These are phyloP conservation scores for Ustilago hordei DNA, from an alignment of 1,284 basidiomycete species.

Conservation along the genomic window DNA sequence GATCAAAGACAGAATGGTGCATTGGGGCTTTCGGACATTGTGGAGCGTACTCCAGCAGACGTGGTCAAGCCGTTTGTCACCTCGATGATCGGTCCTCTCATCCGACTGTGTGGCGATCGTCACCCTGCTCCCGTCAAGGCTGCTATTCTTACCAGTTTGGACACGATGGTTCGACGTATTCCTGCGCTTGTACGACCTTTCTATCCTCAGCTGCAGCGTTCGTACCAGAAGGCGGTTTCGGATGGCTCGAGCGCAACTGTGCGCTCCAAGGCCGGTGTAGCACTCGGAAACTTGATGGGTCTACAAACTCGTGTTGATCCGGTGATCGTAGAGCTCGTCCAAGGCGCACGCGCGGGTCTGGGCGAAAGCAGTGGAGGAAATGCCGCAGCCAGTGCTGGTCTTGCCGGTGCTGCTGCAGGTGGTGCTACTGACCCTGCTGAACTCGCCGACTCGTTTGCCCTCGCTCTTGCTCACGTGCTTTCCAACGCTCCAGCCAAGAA, in stretches of 20 bases:
- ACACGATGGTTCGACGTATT: slow-evolving; percentile 72
- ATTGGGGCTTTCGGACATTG: slow-evolving; percentile 91
- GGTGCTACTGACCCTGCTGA: slow-evolving; percentile 38
- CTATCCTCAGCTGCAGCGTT: slow-evolving; percentile 96
- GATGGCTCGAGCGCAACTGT: slow-evolving; percentile 85
- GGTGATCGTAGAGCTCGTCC: slow-evolving; percentile 84
- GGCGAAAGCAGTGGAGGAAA: slow-evolving; percentile 25
- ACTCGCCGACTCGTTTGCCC: slow-evolving; percentile 77
- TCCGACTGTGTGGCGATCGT: slow-evolving; percentile 71
- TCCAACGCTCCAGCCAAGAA: slow-evolving; percentile 77
- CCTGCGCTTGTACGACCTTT: slow-evolving; percentile 94
- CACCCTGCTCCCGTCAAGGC: slow-evolving; percentile 67
- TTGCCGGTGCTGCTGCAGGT: slow-evolving; percentile 31
- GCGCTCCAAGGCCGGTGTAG: slow-evolving; percentile 83
- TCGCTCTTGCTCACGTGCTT: slow-evolving; percentile 83
- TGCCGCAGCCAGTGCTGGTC: slow-evolving; percentile 19
- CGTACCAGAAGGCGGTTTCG: slow-evolving; percentile 92
- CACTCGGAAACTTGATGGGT: slow-evolving; percentile 91
- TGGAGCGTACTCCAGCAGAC: slow-evolving; percentile 86
- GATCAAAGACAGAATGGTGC: slow-evolving; percentile 86
- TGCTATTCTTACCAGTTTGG: slow-evolving; percentile 64
- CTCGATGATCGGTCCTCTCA: slow-evolving; percentile 94
- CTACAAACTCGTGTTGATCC: slow-evolving; percentile 73
- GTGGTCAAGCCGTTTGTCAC: slow-evolving; percentile 97
- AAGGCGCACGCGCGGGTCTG: slow-evolving; percentile 74